Conservation (phyloP, 1,139 yeast genomes). For the Groenewaldozyma sp. region DNA sequence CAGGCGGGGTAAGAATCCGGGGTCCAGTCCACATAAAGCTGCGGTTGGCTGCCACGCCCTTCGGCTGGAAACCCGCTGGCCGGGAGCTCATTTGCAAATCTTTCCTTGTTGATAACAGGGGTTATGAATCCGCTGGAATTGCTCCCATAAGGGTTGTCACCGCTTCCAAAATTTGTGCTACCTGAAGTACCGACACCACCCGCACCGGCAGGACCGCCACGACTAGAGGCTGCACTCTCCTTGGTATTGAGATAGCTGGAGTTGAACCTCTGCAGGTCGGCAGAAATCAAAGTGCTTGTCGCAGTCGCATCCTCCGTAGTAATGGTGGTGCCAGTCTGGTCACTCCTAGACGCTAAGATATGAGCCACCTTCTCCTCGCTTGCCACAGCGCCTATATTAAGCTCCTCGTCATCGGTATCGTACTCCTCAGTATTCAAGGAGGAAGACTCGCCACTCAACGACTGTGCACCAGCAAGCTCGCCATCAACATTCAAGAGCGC, state of each 20-base stretch:
- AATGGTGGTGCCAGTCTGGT: not conserved
- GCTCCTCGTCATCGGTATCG: conserved; percentile 1
- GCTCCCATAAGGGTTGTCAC: not conserved
- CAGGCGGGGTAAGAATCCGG: conserved; percentile 39
- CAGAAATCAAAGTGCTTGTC: not conserved
- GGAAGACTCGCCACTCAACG: not conserved
- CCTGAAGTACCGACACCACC: not conserved
- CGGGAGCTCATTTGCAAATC: conserved; percentile 1
- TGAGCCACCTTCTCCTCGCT: not conserved
- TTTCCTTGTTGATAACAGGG: conserved; percentile 1
- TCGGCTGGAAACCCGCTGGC: not conserved
- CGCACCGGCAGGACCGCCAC: not conserved
- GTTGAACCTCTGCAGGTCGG: not conserved
- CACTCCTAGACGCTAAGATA: not conserved
- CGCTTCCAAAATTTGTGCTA: not conserved
- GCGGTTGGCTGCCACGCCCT: not conserved
- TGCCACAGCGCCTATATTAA: not conserved
- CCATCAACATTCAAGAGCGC: not conserved
- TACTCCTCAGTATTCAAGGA: not conserved
- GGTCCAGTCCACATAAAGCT: conserved; percentile 1
- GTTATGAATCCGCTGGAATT: conserved; percentile 1
- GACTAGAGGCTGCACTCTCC: too few species aligned
- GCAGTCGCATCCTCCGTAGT: not conserved
- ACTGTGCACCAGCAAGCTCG: not conserved
- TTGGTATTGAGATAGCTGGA: not conserved